Base-by-base conservation (phyloP, 2,329 filamentous ascomycete species). In the Scedosporium minutisporum region DNA sequence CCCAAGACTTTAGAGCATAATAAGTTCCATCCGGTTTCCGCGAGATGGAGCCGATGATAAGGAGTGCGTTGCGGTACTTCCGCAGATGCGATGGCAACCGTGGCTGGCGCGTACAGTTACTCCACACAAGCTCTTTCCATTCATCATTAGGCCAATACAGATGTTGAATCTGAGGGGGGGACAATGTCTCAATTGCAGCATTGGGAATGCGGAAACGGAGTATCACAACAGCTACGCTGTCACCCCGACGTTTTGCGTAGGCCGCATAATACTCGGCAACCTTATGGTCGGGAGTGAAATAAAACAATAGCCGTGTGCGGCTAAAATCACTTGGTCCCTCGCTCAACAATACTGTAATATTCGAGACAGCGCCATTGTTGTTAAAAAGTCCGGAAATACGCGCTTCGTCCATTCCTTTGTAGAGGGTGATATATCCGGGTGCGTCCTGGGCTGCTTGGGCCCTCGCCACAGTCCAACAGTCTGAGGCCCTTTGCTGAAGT, bases 51-150 rank as follows among this genome's bases (percentile, higher is more conserved):
- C 64, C 66, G 29, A 67, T 65, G 9, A 66, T 48, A 5, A 67
- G 62, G 12, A 21, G 27, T 9, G 64, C 65, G 14, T 57, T 18
- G 1, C 44, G 38, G 18, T 64, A 66, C 60, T 66, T 65, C 12
- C 38, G 60, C 6, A 64, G 60, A 4, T 41, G 51, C 16, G 16
- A 12, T 14, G 53, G 55, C 3, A 64, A 42, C 4, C 44, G 44
- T 10, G 4, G 3, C 48, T 18, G 1, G 16, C 44, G n/a, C 44
- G 3, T 66, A 1, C 62, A 51, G 57, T 46, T 61, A 9, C 3
- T 41, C 64, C 63, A 67, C 44, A 68, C n/a, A 5, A 65, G 55
- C 53, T 65, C 29, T 51, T 63, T 65, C 64, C 65, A 66, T 53
- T 67, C 58, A 10, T 62, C 27, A n/a, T 44, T 62, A 10, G 66